Conservation (phyloP, 805 yeast genomes). For the Lachancea nothofagi region DNA sequence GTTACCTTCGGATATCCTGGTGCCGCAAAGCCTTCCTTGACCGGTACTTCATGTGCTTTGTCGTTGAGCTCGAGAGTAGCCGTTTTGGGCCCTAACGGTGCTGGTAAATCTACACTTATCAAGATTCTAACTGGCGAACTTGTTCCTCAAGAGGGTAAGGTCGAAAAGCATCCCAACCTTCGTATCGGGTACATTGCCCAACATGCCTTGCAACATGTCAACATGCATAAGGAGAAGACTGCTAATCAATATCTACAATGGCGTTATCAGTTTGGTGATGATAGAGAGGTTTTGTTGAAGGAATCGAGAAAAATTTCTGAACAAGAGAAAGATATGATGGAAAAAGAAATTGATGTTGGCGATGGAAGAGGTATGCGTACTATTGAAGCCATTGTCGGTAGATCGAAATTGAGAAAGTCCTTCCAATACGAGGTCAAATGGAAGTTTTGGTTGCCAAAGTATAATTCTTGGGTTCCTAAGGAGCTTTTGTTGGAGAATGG, state of each 20-base stretch:
- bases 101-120: conserved; percentile 95
- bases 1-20: conserved; percentile 92
- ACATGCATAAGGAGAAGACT: conserved; percentile 94
- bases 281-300: conserved; percentile 90
- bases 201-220: conserved; percentile 96
- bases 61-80: conserved; percentile 96
- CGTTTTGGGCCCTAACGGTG: conserved; percentile 96
- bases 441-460: conserved; percentile 87
- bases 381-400: conserved; percentile 92
- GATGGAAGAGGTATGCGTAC: conserved; percentile 88
- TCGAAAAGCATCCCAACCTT: conserved; percentile 95
- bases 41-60: conserved; percentile 79
- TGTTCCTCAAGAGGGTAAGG: conserved; percentile 79
- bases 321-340: conserved; percentile 72
- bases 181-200: conserved; percentile 98
- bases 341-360: conserved; percentile 66
- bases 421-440: conserved; percentile 97
- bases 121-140: conserved; percentile 90
- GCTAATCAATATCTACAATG: conserved; percentile 97
- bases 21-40: conserved; percentile 73
- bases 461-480: conserved; percentile 88
- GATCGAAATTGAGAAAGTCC: conserved; percentile 92
- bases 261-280: conserved; percentile 98
- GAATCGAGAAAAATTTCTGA: conserved; percentile 85
- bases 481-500: conserved; percentile 79